Evolutionary conservation across 1,139 yeast species (phyloP), one percentile per base, ranked within the genome.

Genomic region (Yamadazyma atmosphaerica): DNA sequence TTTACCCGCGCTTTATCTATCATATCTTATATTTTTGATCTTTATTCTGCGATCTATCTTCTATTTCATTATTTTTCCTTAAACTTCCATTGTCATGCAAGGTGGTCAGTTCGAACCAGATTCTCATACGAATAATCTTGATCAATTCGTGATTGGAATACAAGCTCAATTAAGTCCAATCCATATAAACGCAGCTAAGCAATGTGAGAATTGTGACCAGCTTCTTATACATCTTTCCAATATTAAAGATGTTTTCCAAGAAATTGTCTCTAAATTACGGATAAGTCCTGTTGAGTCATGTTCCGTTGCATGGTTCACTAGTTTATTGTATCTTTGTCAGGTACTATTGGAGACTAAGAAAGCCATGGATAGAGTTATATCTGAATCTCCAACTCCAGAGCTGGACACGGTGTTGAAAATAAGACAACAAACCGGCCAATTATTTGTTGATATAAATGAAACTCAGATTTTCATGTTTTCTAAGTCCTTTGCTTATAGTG

Each of bases 221-320:
- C 23, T 32, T 14, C 29, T 32, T 8, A n/a, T 11, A 16, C 28
- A 22, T 25, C 11, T 24, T 8, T 22, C 10, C 9, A 16, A 23
- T 22, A 32, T 29, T 14, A 55, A 55, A 33, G 63, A 59, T 18
- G 47, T 41, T 35, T 52, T 49, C 37, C 44, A 45, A 32, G 61
- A 54, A 21, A 39, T 46, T 3, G 39, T 39, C 11, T 43, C 51
- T 10, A 27, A 40, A 2, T 46, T 59, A 3, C 39, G 35, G n/a
- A 47, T 49, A 25, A 35, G 43, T 31, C 43, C 44, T 0, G 30
- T 50, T 4, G 36, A 34, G 4, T 32, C 36, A 4, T 57, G 59
- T 37, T 50, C 49, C n/a, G 33, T 42, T 15, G 39, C 56, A 13
- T 60, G 64, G 64, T 22, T 57, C 6, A 35, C 47, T 3, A 39